Conservation (phyloP, 2,329 filamentous ascomycete species). For the Whalleya microplaca region DNA sequence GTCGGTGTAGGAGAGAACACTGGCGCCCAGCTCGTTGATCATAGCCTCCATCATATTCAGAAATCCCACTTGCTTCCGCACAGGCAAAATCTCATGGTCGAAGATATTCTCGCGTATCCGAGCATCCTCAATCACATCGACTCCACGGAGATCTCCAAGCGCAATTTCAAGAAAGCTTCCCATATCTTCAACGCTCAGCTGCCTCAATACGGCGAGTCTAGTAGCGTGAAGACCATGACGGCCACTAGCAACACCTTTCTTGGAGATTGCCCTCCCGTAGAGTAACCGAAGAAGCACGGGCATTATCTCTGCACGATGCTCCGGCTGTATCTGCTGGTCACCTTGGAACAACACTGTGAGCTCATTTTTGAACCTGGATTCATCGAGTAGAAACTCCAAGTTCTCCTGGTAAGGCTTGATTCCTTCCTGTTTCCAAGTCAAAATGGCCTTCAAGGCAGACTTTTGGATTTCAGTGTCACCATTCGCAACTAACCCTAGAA, state of each 20-base stretch:
- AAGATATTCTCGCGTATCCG: constrained; percentile 57
- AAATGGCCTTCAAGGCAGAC: constrained; percentile 78
- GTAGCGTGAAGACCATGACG: constrained; percentile 81
- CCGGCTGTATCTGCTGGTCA: constrained; percentile 70
- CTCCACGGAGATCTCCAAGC: constrained; percentile 68
- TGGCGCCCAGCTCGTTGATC: constrained; percentile 79
- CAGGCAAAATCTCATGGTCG: constrained; percentile 60
- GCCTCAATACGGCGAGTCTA: constrained; percentile 78
- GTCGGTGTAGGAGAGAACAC: constrained; percentile 68
- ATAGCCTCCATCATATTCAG: constrained; percentile 90
- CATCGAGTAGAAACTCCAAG: constrained; percentile 84
- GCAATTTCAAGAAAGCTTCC: constrained; percentile 83
- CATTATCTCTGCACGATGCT: constrained; percentile 76
- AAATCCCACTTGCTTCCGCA: constrained; percentile 86
- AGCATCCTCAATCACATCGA: constrained; percentile 60
- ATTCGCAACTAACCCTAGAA: constrained; percentile 79
- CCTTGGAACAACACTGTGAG: constrained; percentile 85
- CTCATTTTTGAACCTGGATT: constrained; percentile 90
- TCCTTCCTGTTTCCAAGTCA: constrained; percentile 84
- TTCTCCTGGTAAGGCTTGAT: constrained; percentile 83
- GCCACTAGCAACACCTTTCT: constrained; percentile 75
- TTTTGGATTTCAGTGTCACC: constrained; percentile 91
- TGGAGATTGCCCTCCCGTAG: constrained; percentile 86
- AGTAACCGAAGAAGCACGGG: constrained; percentile 85
- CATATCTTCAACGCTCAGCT: constrained; percentile 74